A percentile compares a stretch with the other conserved stretches of the same genome.
Evolutionary conservation across 176 grass and related monocot genomes (phyloP).

Genomic region (Miscanthus lutarioriparius): DNA sequence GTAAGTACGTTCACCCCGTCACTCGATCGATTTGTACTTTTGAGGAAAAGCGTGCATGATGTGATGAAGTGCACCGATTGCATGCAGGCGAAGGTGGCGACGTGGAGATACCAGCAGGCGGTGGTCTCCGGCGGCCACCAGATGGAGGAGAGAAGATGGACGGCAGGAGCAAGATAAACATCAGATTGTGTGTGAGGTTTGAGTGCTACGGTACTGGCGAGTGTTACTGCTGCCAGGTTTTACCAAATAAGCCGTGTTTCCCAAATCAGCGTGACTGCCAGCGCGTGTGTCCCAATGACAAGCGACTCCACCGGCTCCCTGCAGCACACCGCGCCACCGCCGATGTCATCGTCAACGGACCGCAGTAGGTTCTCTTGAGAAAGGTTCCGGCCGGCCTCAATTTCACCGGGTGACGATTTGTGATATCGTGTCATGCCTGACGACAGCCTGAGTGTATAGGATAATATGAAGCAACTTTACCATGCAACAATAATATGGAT

Average conservation of each 20-base stretch:
- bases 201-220: not conserved
- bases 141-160: not conserved
- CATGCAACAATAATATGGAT: too few species aligned
- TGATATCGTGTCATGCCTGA: too few species aligned
- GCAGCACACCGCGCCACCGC: not conserved
- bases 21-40: not conserved
- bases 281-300: not conserved
- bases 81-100: not conserved
- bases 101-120: not conserved
- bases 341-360: not conserved
- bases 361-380: too few species aligned
- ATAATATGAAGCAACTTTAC: too few species aligned
- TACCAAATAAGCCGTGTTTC: not conserved
- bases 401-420: too few species aligned
- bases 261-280: not conserved
- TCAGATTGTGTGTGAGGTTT: not conserved
- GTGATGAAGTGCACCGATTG: not conserved
- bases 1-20: not conserved
- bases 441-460: too few species aligned
- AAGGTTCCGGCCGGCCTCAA: too few species aligned
- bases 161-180: not conserved
- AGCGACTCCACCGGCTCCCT: not conserved
- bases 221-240: not conserved
- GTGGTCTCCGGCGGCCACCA: not conserved
- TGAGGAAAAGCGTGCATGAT: not conserved